A percentile compares a stretch with the other conserved stretches of the same genome.
Conservation (phyloP, 2,329 filamentous ascomycete species). For the Penicillium capsulatum region DNA sequence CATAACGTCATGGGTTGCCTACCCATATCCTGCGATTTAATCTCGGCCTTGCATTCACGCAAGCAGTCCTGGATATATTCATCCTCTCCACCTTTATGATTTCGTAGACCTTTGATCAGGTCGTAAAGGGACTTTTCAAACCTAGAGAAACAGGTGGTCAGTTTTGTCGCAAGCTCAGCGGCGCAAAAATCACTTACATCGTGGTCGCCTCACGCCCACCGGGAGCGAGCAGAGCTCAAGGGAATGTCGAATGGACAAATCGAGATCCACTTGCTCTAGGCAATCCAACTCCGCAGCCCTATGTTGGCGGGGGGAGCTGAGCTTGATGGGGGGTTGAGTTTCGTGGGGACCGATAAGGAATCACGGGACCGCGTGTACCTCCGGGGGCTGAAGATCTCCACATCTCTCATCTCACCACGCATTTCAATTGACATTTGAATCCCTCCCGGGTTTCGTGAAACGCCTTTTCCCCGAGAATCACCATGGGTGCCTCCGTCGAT, state of each 20-base stretch:
- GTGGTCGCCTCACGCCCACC: background rate
- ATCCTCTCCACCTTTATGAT: slow-evolving; percentile 91
- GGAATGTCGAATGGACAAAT: background rate
- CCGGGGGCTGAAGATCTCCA: slow-evolving; percentile 2
- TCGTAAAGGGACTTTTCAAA: slow-evolving; percentile 99
- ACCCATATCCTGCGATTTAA: slow-evolving; percentile 91
- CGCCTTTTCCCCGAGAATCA: background rate
- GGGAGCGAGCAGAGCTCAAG: background rate
- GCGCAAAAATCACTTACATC: background rate
- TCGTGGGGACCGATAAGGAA: slow-evolving; percentile 21
- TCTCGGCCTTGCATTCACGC: slow-evolving; percentile 92
- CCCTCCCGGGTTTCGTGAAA: too few relatives aligned
- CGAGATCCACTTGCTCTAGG: background rate
- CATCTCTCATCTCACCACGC: background rate
- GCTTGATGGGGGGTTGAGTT: slow-evolving; percentile 5
- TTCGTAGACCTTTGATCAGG: slow-evolving; percentile 92
- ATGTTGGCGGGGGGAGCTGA: background rate
- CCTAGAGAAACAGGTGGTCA: slow-evolving; percentile 51
- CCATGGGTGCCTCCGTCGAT: slow-evolving; percentile 15
- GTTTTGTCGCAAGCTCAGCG: background rate
- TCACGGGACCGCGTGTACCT: slow-evolving; percentile 21
- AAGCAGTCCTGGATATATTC: slow-evolving; percentile 91
- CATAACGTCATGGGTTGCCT: slow-evolving; percentile 32
- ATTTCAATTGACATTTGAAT: background rate
- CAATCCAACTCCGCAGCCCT: background rate